These are phyloP conservation scores for Nakaseomyces kungkrabaensis DNA, from an alignment of 1,139 yeast genomes.

Conservation along the genomic window DNA sequence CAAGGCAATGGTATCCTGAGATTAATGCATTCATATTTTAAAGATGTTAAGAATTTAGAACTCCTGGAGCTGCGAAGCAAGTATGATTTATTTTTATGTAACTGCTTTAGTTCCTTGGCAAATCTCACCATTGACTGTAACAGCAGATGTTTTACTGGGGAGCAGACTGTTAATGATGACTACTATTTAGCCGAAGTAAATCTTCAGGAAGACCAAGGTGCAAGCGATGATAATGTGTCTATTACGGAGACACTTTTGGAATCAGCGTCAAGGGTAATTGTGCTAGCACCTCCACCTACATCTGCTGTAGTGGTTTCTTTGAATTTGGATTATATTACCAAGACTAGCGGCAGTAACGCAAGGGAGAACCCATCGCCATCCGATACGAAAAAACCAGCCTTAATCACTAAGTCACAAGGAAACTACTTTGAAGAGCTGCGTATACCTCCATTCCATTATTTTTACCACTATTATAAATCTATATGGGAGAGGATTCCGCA, in stretches of 20 bases:
- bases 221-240: slow-evolving; percentile 14
- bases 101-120: slow-evolving; percentile 34
- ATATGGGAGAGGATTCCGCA: slow-evolving; percentile 27
- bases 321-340: slow-evolving; percentile 19
- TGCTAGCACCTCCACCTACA: slow-evolving; percentile 28
- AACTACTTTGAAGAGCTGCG: slow-evolving; percentile 17
- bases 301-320: slow-evolving; percentile 23
- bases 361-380: slow-evolving; percentile 5
- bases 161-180: slow-evolving; percentile 16
- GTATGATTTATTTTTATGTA: slow-evolving; percentile 42
- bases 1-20: slow-evolving; percentile 31
- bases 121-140: slow-evolving; percentile 37
- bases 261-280: slow-evolving; percentile 9
- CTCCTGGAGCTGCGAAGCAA: slow-evolving; percentile 35
- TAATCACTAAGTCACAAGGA: slow-evolving; percentile 20
- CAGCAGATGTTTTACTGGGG: slow-evolving; percentile 37
- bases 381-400: slow-evolving; percentile 17
- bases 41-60: slow-evolving; percentile 31
- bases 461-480: slow-evolving; percentile 23
- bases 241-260: slow-evolving; percentile 23
- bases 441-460: slow-evolving; percentile 25
- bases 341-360: slow-evolving; percentile 10
- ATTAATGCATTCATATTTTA: slow-evolving; percentile 31
- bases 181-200: slow-evolving; percentile 18
- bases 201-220: slow-evolving; percentile 5